phyloP scores from a whole-genome alignment of 164 flowering plant species.

The Stephania japonica region DNA sequence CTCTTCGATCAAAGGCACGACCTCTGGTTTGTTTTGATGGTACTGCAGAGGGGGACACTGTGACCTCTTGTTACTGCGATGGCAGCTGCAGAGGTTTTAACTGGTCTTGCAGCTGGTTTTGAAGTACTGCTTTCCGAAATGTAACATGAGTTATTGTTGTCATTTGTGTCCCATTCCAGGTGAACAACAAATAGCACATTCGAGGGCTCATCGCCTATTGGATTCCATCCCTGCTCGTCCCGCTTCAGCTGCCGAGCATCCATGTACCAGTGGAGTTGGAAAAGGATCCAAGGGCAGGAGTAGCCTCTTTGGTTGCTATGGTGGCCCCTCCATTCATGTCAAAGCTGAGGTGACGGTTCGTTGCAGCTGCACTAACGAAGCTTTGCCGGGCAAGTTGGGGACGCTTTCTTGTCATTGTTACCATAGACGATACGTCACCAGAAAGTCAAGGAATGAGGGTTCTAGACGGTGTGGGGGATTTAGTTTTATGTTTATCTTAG shows the following conservation, averaged over 20 bases:
- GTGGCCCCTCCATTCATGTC: constrained; percentile 28
- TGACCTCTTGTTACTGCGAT: constrained; percentile 19
- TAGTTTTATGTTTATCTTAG: constrained; percentile 15
- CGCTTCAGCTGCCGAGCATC: constrained; percentile 32
- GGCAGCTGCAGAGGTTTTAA: constrained; percentile 17
- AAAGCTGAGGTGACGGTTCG: constrained; percentile 27
- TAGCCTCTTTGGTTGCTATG: constrained; percentile 8
- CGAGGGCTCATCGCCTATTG: constrained; percentile 15
- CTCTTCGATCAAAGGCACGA: constrained; percentile 3
- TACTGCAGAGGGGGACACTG: not conserved
- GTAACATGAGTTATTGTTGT: constrained; percentile 1
- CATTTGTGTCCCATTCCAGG: constrained; percentile 26
- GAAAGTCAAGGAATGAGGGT: not conserved
- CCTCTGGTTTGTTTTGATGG: too few species aligned
- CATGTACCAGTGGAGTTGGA: constrained; percentile 6
- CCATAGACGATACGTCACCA: not conserved
- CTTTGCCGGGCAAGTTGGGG: constrained; percentile 23
- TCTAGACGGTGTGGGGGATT: constrained; percentile 8
- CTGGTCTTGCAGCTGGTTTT: constrained; percentile 14
- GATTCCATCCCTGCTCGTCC: constrained; percentile 26
- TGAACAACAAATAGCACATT: constrained; percentile 14
- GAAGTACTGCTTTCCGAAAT: not conserved
- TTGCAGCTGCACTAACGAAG: constrained; percentile 23
- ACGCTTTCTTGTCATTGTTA: constrained; percentile 13
- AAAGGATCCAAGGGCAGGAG: constrained; percentile 7